Conservation (phyloP, 139 green algal genomes). For the Volvox reticuliferus region DNA sequence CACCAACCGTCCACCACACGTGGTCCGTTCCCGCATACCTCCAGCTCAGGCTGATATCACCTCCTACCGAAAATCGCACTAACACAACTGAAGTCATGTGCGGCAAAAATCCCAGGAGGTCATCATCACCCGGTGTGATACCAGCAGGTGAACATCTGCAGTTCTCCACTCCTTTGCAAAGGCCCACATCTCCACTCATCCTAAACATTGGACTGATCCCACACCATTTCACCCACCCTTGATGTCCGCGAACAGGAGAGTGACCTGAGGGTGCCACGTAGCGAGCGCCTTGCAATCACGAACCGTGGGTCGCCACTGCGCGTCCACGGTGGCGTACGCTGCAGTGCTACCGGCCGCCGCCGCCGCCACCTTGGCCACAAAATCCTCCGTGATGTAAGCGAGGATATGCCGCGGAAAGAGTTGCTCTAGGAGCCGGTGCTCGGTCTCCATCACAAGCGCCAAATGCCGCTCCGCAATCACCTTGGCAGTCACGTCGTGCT, state of each 20-base stretch:
- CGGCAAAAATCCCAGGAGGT: no score
- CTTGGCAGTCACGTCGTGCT: slow-evolving; percentile 33
- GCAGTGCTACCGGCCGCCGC: not conserved
- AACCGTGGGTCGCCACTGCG: slow-evolving; percentile 17
- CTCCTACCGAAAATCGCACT: no score
- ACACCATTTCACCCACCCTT: not conserved
- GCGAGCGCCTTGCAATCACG: slow-evolving; percentile 19
- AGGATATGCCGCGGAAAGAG: slow-evolving; percentile 31
- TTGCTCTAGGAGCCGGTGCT: slow-evolving; percentile 36
- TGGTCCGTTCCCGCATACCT: no score
- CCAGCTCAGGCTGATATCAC: no score
- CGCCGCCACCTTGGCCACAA: slow-evolving; percentile 19
- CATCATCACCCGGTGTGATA: no score
- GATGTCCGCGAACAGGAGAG: slow-evolving; percentile 35
- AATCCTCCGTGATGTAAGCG: slow-evolving; percentile 24
- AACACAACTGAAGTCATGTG: no score
- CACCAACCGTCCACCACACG: no score
- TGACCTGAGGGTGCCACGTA: slow-evolving; percentile 30
- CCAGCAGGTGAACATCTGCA: no score
- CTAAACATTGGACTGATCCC: not conserved
- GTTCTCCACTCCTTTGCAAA: no score
- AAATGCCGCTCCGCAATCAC: slow-evolving; percentile 29
- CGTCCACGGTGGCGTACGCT: not conserved
- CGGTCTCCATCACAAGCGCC: slow-evolving; percentile 22
- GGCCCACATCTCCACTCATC: no score